phyloP scores from a whole-genome alignment of 371 early-diverging fungal genomes.

The Rozella allomycis region DNA sequence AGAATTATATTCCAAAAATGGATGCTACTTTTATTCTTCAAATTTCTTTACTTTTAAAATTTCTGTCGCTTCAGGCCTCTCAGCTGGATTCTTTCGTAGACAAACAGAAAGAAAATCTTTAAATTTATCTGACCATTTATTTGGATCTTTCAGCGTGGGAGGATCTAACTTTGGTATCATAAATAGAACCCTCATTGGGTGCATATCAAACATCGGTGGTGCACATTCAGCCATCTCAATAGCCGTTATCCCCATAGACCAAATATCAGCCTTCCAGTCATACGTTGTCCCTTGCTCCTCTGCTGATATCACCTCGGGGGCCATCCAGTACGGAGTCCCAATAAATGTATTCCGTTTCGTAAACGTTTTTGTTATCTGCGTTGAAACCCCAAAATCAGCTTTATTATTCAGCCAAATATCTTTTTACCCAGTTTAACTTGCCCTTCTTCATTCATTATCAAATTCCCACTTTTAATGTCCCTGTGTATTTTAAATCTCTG shows the following conservation, averaged over 20 bases:
- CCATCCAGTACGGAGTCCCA: slow-evolving; percentile 34
- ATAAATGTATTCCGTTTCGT: slow-evolving; percentile 24
- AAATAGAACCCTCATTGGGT: slow-evolving; percentile 27
- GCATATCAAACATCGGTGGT: slow-evolving; percentile 30
- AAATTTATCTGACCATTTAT: slow-evolving; percentile 12
- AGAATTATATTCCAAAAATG: slow-evolving; percentile 9
- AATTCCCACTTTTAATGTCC: slow-evolving; percentile 29
- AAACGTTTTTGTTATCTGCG: slow-evolving; percentile 20
- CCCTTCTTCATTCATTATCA: slow-evolving; percentile 18
- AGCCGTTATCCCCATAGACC: slow-evolving; percentile 61
- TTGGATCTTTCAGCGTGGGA: slow-evolving; percentile 14
- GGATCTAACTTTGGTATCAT: slow-evolving; percentile 23
- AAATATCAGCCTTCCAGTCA: slow-evolving; percentile 43
- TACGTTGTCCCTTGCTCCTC: slow-evolving; percentile 21
- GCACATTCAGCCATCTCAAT: slow-evolving; percentile 58
- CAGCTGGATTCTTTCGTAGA: slow-evolving; percentile 24
- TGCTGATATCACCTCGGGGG: slow-evolving; percentile 33
- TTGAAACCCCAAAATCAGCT: slow-evolving; percentile 30
- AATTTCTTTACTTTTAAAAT: too few species aligned
- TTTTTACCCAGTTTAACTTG: slow-evolving; percentile 16
- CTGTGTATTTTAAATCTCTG: slow-evolving; percentile 11
- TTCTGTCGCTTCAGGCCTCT: slow-evolving; percentile 22
- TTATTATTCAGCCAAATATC: slow-evolving; percentile 5
- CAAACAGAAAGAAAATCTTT: slow-evolving; percentile 17
- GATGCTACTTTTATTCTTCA: slow-evolving; percentile 11